Evolutionary conservation across 371 early-diverging fungal genomes (phyloP), one percentile per base, ranked within the genome.

Genomic region (Mucor racemosus): DNA sequence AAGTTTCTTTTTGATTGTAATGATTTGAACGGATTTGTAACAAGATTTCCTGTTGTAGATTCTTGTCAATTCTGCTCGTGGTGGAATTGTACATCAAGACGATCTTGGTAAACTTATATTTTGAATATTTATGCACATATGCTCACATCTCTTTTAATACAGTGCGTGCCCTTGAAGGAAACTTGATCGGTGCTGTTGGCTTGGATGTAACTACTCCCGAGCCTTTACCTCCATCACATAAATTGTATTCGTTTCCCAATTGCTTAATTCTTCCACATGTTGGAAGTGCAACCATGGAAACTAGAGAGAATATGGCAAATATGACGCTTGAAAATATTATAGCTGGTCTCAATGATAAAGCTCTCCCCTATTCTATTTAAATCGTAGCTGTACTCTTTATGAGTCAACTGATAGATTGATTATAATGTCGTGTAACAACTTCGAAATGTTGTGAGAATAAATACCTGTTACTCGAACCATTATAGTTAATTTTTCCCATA

Each of bases 121-220:
- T 19, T 26, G 26, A 26, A 14, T 33, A 7, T 42, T 14, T 9
- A n/a, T 26, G 31, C 15, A 44, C 3, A 58, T 31, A 0, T 58
- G 5, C 11, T 62, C 21, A 48, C 40, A 9, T 5, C 19, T 26
- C 26, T 33, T 1, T 46, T 9, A 3, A 7, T 19, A 17, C 40
- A 81, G 81, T 87, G 34, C 80, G 76, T 5, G 95, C 95, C 6
- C 73, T 96, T 54, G 75, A 86, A 15, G 82, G 85, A n/a, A 81
- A 83, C 0, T 65, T 74, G 50, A 74, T 93, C 48, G 92, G 85
- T 13, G 88, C 87, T 26, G 93, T 87, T 6, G 96, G 93, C 34
- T 71, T 95, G 58, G 96, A 96, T 76, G 96, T 95, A 9, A 94
- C 94, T 0, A 89, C 89, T 19, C 96, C 96, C 0, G 97, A 96